Conservation (phyloP, 2,329 filamentous ascomycete genomes). For the Epichloe hybrida region DNA sequence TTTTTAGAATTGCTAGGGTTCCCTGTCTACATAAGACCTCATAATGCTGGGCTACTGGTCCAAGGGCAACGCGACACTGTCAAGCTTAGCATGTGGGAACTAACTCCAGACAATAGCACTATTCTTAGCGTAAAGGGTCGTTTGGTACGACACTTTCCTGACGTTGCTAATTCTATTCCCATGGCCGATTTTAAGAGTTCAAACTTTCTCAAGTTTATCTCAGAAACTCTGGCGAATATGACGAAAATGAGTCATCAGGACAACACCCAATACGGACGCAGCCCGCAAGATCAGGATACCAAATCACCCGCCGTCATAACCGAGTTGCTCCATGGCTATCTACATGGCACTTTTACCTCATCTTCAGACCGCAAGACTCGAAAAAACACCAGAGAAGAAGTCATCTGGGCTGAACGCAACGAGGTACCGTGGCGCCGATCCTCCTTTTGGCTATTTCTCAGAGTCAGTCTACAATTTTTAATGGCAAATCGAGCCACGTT, state of each 20-base stretch:
- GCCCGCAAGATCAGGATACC: slow-evolving; percentile 13
- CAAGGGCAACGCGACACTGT: background rate
- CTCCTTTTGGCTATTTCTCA: slow-evolving; percentile 6
- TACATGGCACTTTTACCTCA: slow-evolving; percentile 16
- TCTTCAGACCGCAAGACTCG: no score
- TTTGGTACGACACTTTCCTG: background rate
- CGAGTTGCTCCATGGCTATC: slow-evolving; percentile 26
- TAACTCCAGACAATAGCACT: background rate
- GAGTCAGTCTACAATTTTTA: slow-evolving; percentile 5
- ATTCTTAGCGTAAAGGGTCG: background rate
- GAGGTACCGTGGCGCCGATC: slow-evolving; percentile 1
- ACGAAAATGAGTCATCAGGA: background rate
- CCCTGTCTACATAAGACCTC: background rate
- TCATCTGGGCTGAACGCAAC: background rate
- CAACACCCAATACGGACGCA: no score
- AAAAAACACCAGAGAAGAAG: slow-evolving; percentile 41
- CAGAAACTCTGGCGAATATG: background rate
- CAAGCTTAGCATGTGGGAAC: background rate
- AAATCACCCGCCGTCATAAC: slow-evolving; percentile 35
- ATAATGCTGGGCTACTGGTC: background rate
- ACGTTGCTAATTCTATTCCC: background rate
- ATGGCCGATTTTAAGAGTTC: background rate
- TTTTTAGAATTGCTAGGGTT: background rate
- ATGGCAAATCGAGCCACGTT: slow-evolving; percentile 23
- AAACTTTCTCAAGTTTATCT: slow-evolving; percentile 2